Conservation (phyloP, 805 yeast species). For the Candida morakotiae region DNA sequence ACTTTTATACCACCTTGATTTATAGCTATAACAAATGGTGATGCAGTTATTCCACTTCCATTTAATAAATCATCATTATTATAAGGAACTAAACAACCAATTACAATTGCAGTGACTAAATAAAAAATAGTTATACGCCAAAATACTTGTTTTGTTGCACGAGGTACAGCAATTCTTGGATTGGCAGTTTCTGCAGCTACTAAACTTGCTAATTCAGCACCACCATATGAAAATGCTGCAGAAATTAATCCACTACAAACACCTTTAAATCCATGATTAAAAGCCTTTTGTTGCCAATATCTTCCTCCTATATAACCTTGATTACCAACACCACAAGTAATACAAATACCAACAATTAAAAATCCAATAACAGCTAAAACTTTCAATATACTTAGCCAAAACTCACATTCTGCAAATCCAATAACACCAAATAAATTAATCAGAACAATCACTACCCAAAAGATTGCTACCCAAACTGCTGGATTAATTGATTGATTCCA, state of each 20-base stretch:
- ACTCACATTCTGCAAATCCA: conserved; percentile 37
- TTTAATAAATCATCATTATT: conserved; percentile 42
- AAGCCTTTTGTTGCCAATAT: conserved; percentile 34
- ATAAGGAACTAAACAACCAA: conserved; percentile 50
- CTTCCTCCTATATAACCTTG: conserved; percentile 32
- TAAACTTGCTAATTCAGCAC: conserved; percentile 33
- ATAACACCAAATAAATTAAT: conserved; percentile 33
- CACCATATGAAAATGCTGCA: conserved; percentile 32
- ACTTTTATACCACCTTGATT: conserved; percentile 58
- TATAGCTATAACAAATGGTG: conserved; percentile 75
- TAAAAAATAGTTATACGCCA: conserved; percentile 42
- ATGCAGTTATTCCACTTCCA: conserved; percentile 57
- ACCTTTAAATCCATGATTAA: conserved; percentile 36
- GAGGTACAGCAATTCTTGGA: conserved; percentile 37
- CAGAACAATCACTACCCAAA: conserved; percentile 22
- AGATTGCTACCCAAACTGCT: conserved; percentile 34
- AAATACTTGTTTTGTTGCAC: conserved; percentile 39
- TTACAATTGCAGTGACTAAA: conserved; percentile 27
- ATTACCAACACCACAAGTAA: conserved; percentile 33
- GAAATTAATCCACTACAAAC: conserved; percentile 31
- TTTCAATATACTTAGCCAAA: conserved; percentile 25
- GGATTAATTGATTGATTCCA: conserved; percentile 30
- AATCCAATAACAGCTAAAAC: conserved; percentile 35
- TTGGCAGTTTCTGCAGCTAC: conserved; percentile 39
- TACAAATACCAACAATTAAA: conserved; percentile 28